phyloP scores from a whole-genome alignment of 1,139 yeast genomes.

The Kurtzmaniella quercitrusa region DNA sequence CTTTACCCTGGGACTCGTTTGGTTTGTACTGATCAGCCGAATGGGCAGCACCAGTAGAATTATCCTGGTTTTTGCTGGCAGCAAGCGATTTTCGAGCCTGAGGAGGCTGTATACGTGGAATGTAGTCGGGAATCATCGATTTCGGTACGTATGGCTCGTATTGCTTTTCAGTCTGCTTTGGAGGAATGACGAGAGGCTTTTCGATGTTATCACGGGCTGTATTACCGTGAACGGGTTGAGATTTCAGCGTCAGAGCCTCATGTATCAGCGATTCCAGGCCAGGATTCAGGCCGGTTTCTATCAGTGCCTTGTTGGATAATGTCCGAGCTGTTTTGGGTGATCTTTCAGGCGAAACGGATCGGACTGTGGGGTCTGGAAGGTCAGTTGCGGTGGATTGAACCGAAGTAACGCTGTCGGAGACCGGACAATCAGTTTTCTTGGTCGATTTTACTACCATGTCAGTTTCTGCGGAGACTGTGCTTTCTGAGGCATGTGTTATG shows the following conservation, averaged over 20 bases:
- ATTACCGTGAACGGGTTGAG: neutral
- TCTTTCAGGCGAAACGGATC: neutral
- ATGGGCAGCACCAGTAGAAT: no score
- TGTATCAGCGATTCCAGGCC: no score
- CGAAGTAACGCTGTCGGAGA: no score
- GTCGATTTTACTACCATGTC: no score
- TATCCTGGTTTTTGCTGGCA: neutral
- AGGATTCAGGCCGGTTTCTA: no score
- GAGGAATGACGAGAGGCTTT: slow-evolving; percentile 3
- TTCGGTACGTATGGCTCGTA: slow-evolving; percentile 3
- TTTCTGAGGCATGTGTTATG: no score
- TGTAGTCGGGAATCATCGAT: slow-evolving; percentile 6
- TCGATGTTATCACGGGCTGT: slow-evolving; percentile 3
- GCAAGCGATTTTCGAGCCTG: neutral
- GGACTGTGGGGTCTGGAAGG: neutral
- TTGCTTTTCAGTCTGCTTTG: neutral
- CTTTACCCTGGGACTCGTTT: neutral
- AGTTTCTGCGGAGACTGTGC: no score
- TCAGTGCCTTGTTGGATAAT: no score
- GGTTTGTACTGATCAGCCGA: no score
- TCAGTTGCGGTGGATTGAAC: neutral
- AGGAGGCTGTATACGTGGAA: slow-evolving; percentile 6
- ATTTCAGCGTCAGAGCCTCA: neutral
- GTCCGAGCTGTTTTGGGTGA: neutral
- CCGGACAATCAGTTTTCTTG: no score